A percentile compares a stretch with the other conserved stretches of the same genome.
phyloP scores from a whole-genome alignment of 2,329 filamentous ascomycete species.

The Pyricularia grisea region DNA sequence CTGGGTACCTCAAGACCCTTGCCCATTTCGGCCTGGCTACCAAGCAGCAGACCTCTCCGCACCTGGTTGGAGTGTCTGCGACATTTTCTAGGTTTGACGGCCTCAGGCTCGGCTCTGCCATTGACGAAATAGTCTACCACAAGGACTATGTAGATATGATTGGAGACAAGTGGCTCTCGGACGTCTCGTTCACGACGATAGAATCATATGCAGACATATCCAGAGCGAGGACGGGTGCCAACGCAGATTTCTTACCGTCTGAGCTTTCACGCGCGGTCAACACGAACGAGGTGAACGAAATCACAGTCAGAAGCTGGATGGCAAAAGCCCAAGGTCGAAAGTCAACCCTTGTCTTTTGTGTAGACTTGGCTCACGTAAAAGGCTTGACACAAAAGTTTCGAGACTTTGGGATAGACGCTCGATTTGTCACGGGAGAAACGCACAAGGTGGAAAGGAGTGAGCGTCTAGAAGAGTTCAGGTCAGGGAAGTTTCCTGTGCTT shows the following conservation, averaged over 20 bases:
- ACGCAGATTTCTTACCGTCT: conserved; percentile 70
- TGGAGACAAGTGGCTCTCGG: conserved; percentile 80
- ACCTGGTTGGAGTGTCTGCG: conserved; percentile 79
- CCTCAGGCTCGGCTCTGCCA: conserved; percentile 68
- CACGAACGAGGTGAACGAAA: conserved; percentile 68
- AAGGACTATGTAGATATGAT: conserved; percentile 64
- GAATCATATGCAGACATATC: conserved; percentile 73
- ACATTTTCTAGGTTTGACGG: conserved; percentile 74
- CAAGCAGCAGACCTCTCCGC: conserved; percentile 42
- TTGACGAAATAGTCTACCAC: conserved; percentile 95
- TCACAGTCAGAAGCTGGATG: conserved; percentile 81
- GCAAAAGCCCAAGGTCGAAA: conserved; percentile 56
- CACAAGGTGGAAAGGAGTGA: conserved; percentile 56
- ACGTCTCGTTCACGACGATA: conserved; percentile 92
- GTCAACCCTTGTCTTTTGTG: conserved; percentile 90
- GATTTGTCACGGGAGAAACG: conserved; percentile 80
- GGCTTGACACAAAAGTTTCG: conserved; percentile 70
- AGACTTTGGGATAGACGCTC: conserved; percentile 66
- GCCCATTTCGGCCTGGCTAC: conserved; percentile 63
- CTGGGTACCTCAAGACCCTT: conserved; percentile 65
- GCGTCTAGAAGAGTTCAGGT: conserved; percentile 66
- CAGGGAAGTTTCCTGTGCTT: conserved; percentile 71
- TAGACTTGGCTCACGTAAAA: conserved; percentile 75
- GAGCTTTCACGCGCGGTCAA: conserved; percentile 81
- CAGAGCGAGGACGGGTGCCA: conserved; percentile 50